Percentiles rank a stretch among this genome's conserved stretches.
Conservation (phyloP, 202 grass and related monocot genomes). For the Eragrostis tef region DNA sequence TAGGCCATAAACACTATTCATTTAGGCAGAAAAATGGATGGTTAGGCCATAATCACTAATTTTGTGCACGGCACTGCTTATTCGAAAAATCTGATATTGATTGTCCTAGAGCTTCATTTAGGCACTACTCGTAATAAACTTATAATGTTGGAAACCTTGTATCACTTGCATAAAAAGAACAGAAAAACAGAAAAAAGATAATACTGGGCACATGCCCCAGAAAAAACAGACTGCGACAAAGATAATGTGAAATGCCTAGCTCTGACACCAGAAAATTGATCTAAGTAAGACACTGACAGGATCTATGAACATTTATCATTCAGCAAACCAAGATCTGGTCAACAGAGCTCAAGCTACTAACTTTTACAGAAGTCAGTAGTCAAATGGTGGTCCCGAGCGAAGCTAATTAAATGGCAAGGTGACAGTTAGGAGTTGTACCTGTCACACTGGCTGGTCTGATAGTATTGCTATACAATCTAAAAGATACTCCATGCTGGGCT, state of each 20-base stretch:
- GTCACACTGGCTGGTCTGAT: conserved; percentile 49
- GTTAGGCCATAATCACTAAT: conserved; percentile 23
- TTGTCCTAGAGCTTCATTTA: conserved; percentile 29
- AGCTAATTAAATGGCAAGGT: conserved; percentile 45
- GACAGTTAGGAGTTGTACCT: conserved; percentile 58
- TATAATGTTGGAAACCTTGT: conserved; percentile 26
- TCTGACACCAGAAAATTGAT: conserved; percentile 31
- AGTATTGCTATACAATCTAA: conserved; percentile 45
- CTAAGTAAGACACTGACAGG: conserved; percentile 38
- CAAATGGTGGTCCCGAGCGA: conserved; percentile 52
- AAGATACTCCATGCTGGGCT: conserved; percentile 35
- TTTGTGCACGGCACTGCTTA: background rate
- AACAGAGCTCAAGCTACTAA: conserved; percentile 40
- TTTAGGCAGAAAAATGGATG: background rate
- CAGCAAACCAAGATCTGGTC: conserved; percentile 49
- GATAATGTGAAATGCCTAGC: conserved; percentile 40
- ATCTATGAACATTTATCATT: conserved; percentile 26
- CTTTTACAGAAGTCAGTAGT: conserved; percentile 35
- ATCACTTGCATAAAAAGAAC: conserved; percentile 30
- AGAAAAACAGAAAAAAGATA: conserved; percentile 24
- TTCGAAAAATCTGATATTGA: conserved; percentile 42
- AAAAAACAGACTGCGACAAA: conserved; percentile 24
- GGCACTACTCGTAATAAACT: conserved; percentile 3
- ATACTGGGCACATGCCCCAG: conserved; percentile 9
- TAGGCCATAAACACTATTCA: conserved; percentile 25